Evolutionary conservation across 371 early-diverging fungal species (phyloP).

Genomic region (Mortierella sp.): DNA sequence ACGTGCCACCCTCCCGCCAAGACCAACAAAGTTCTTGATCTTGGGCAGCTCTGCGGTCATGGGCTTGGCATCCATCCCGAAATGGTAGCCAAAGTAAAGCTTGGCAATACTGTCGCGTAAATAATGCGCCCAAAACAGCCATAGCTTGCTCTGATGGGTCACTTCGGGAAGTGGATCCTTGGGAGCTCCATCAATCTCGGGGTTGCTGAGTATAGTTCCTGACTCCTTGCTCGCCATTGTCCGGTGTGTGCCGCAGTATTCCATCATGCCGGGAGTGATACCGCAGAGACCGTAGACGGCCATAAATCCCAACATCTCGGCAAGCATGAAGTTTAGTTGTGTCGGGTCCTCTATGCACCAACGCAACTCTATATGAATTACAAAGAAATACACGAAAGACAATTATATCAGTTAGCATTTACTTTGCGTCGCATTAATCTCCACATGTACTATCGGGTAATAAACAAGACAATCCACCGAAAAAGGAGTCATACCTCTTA

Average conservation of each 20-base stretch:
- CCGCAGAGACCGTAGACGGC: conserved; percentile 34
- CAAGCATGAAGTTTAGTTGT: conserved; percentile 29
- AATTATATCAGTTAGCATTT: not conserved
- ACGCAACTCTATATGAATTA: conserved; percentile 20
- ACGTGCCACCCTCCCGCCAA: conserved; percentile 10
- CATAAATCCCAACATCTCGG: conserved; percentile 17
- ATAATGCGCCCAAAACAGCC: conserved; percentile 51
- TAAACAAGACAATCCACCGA: not conserved
- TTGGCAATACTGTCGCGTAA: conserved; percentile 37
- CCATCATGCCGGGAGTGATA: conserved; percentile 8
- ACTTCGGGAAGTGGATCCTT: conserved; percentile 28
- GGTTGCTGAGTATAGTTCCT: not conserved
- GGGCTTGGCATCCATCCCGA: conserved; percentile 29
- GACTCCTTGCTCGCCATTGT: not conserved
- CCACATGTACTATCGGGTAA: no score
- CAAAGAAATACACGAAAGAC: not conserved
- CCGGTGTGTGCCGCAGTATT: conserved; percentile 16
- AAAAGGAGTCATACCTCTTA: conserved; percentile 24
- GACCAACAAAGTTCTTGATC: conserved; percentile 34
- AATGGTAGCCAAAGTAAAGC: conserved; percentile 44
- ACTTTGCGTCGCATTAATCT: not conserved
- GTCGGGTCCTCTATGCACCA: conserved; percentile 14
- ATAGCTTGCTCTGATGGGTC: conserved; percentile 37
- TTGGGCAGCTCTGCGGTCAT: conserved; percentile 42
- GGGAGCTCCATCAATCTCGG: conserved; percentile 10